Conservation (phyloP, 805 yeast species). For the Candida berthetii region DNA sequence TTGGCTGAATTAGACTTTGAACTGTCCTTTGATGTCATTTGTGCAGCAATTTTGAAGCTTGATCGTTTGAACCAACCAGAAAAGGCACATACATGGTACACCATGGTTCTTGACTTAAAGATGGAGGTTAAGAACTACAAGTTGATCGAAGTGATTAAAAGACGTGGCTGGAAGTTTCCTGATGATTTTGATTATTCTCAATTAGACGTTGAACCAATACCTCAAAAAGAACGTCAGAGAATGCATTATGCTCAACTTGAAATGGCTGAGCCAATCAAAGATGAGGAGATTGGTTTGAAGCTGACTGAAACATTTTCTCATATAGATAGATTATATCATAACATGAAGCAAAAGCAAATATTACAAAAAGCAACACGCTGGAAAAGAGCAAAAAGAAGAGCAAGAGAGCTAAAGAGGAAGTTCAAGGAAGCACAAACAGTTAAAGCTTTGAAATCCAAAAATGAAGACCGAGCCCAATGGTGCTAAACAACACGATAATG, state of each 20-base stretch:
- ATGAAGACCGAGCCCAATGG: too few relatives aligned
- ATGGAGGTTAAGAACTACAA: constrained; percentile 4
- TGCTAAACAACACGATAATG: too few relatives aligned
- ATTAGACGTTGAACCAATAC: not conserved
- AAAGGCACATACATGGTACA: constrained; percentile 7
- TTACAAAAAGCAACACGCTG: too few relatives aligned
- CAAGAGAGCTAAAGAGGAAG: too few relatives aligned
- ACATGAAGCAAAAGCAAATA: too few relatives aligned
- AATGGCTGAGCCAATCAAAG: not conserved
- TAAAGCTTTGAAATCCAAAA: too few relatives aligned
- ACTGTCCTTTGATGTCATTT: constrained; percentile 3
- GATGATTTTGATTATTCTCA: constrained; percentile 3
- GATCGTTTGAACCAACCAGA: constrained; percentile 2
- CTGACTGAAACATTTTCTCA: too few relatives aligned
- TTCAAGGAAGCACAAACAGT: too few relatives aligned
- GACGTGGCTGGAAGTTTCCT: constrained; percentile 10
- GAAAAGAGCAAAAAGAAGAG: too few relatives aligned
- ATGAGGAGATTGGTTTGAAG: not conserved
- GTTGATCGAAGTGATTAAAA: constrained; percentile 4
- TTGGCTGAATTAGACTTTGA: constrained; percentile 3
- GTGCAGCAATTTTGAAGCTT: constrained; percentile 5
- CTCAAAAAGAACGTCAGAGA: not conserved
- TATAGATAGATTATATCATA: too few relatives aligned
- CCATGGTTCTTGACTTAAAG: constrained; percentile 1
- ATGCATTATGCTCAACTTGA: not conserved